phyloP scores from a whole-genome alignment of 106 monocot species.

The Apostasia shenzhenica region DNA sequence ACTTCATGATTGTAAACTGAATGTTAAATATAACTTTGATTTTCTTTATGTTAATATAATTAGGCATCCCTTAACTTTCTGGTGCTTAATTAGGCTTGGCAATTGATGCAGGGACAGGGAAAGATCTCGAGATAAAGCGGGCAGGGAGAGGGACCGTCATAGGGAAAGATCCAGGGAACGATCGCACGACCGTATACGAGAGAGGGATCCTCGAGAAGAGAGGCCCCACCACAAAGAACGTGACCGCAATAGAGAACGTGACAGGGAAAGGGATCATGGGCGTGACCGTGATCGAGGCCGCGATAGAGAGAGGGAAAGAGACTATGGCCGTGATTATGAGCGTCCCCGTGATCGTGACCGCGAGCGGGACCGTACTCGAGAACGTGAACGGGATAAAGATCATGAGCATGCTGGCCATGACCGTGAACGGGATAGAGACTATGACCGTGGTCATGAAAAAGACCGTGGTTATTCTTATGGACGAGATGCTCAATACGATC shows the following conservation, averaged over 20 bases:
- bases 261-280: slow-evolving; percentile 34
- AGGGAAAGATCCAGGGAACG: slow-evolving; percentile 37
- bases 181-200: slow-evolving; percentile 34
- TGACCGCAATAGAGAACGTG: slow-evolving; percentile 30
- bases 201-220: slow-evolving; percentile 39
- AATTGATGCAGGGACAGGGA: slow-evolving; percentile 43
- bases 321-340: slow-evolving; percentile 22
- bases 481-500: slow-evolving; percentile 29
- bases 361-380: slow-evolving; percentile 24
- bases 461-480: too few species aligned
- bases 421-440: slow-evolving; percentile 17
- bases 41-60: not conserved
- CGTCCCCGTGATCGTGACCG: slow-evolving; percentile 22
- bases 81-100: not conserved
- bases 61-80: not conserved
- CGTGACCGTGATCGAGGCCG: slow-evolving; percentile 24
- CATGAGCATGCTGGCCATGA: slow-evolving; percentile 24
- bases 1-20: too few species aligned
- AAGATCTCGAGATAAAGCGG: slow-evolving; percentile 51
- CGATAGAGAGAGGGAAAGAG: slow-evolving; percentile 48
- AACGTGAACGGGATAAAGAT: slow-evolving; percentile 27
- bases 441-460: slow-evolving; percentile 1
- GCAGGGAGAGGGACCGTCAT: slow-evolving; percentile 40
- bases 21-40: not conserved
- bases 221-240: slow-evolving; percentile 32